phyloP scores from a whole-genome alignment of 176 grass and related monocot species.

The Thalia dealbata region DNA sequence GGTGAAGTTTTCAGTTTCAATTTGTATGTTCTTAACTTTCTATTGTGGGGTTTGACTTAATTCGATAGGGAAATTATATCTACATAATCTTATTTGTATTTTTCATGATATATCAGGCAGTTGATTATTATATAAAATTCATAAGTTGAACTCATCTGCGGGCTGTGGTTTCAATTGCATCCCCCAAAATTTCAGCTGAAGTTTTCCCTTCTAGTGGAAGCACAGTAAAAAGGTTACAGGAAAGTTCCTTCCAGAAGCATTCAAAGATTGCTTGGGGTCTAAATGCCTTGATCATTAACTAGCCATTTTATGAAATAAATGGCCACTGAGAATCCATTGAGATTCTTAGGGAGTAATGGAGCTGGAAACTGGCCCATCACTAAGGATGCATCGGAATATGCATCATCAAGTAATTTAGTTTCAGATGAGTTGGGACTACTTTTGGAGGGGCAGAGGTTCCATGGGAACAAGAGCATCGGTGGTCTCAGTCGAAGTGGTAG shows the following conservation, averaged over 20 bases:
- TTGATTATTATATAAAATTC: not conserved
- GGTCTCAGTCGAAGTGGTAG: constrained; percentile 86
- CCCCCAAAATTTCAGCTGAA: not conserved
- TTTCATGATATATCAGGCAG: not conserved
- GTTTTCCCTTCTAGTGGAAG: not conserved
- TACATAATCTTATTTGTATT: not conserved
- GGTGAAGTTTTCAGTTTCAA: not conserved
- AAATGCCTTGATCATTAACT: not conserved
- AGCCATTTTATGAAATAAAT: constrained; percentile 36
- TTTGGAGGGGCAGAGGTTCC: constrained; percentile 34
- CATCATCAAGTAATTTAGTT: constrained; percentile 37
- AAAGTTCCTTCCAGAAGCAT: not conserved
- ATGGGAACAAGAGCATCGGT: constrained; percentile 43
- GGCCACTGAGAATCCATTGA: constrained; percentile 77
- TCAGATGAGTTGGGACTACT: constrained; percentile 56
- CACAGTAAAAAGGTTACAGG: not conserved
- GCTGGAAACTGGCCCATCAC: constrained; percentile 47
- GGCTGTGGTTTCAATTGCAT: not conserved
- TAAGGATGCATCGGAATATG: constrained; percentile 36
- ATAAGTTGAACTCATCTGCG: not conserved
- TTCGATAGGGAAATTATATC: not conserved
- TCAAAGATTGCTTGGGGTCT: not conserved
- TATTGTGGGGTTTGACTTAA: not conserved
- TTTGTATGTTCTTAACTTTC: not conserved
- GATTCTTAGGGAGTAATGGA: constrained; percentile 43